Evolutionary conservation across 345 rosid species (phyloP).

Genomic region (Rhodamnia argentea): DNA sequence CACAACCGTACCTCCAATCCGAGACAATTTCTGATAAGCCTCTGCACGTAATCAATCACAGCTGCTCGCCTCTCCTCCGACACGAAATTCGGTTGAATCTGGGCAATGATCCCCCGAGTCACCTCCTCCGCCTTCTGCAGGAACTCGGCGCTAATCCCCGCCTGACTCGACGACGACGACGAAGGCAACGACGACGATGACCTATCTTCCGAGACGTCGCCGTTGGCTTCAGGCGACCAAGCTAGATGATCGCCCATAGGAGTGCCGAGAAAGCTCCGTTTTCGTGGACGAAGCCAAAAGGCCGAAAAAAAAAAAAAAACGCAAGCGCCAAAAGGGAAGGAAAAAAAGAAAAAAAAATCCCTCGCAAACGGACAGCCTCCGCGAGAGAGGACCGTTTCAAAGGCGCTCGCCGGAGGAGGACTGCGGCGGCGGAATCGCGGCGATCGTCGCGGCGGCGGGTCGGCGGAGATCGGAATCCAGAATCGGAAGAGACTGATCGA

Average conservation of each 20-base stretch:
- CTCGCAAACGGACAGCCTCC: neutral
- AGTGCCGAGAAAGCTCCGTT: neutral
- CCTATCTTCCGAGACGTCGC: slow-evolving; percentile 27
- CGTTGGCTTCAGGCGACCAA: slow-evolving; percentile 43
- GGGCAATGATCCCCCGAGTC: slow-evolving; percentile 44
- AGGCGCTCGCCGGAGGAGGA: neutral
- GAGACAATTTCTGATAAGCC: slow-evolving; percentile 30
- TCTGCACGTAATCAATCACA: slow-evolving; percentile 56
- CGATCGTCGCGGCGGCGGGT: neutral
- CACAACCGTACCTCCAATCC: slow-evolving; percentile 42
- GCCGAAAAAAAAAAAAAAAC: neutral
- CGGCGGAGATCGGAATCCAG: neutral
- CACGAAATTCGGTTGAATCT: slow-evolving; percentile 54
- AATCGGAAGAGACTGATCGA: neutral
- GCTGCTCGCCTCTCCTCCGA: slow-evolving; percentile 66
- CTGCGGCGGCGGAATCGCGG: neutral
- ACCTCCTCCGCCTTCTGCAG: slow-evolving; percentile 60
- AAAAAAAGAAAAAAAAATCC: neutral
- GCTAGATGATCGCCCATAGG: slow-evolving; percentile 70
- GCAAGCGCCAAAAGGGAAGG: neutral
- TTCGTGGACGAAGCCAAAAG: neutral
- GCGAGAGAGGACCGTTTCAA: neutral
- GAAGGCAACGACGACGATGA: slow-evolving; percentile 15
- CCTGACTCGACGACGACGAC: slow-evolving; percentile 16
- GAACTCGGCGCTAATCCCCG: slow-evolving; percentile 26